Conservation (phyloP, 805 yeast species). For the Saccharomycopsis sp. region DNA sequence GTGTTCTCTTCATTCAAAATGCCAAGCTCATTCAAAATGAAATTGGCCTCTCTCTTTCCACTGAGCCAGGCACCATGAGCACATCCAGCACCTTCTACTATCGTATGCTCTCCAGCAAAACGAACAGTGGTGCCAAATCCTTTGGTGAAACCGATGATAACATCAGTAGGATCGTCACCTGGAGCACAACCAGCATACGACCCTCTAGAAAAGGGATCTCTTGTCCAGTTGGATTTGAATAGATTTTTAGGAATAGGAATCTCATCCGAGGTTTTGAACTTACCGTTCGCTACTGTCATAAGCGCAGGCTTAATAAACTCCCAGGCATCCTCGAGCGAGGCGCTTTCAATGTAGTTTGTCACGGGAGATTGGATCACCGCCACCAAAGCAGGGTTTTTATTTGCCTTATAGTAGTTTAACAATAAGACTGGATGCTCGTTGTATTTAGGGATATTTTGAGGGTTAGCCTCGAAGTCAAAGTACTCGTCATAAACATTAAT, state of each 20-base stretch:
- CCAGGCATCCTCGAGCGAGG: conserved; percentile 44
- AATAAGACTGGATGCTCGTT: conserved; percentile 57
- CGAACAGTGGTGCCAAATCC: conserved; percentile 52
- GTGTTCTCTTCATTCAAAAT: conserved; percentile 18
- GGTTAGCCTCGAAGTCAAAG: conserved; percentile 22
- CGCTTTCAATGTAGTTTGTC: conserved; percentile 48
- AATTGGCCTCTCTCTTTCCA: conserved; percentile 53
- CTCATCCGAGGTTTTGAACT: conserved; percentile 23
- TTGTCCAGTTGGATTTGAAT: conserved; percentile 67
- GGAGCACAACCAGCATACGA: conserved; percentile 70
- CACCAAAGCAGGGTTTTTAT: conserved; percentile 48
- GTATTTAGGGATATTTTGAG: conserved; percentile 31
- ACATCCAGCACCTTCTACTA: conserved; percentile 82
- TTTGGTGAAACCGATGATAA: conserved; percentile 52
- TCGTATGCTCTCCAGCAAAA: conserved; percentile 91
- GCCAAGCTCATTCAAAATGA: conserved; percentile 29
- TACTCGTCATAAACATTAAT: conserved; percentile 13
- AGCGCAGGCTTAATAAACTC: conserved; percentile 50
- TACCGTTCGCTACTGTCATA: conserved; percentile 25
- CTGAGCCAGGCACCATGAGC: conserved; percentile 87
- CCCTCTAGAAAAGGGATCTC: conserved; percentile 73
- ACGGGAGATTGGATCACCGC: conserved; percentile 66
- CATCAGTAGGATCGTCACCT: conserved; percentile 62
- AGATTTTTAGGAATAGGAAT: conserved; percentile 36
- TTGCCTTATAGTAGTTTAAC: conserved; percentile 51